Evolutionary conservation across 495 filamentous ascomycete species (phyloP).

Genomic region (Physcia stellaris): DNA sequence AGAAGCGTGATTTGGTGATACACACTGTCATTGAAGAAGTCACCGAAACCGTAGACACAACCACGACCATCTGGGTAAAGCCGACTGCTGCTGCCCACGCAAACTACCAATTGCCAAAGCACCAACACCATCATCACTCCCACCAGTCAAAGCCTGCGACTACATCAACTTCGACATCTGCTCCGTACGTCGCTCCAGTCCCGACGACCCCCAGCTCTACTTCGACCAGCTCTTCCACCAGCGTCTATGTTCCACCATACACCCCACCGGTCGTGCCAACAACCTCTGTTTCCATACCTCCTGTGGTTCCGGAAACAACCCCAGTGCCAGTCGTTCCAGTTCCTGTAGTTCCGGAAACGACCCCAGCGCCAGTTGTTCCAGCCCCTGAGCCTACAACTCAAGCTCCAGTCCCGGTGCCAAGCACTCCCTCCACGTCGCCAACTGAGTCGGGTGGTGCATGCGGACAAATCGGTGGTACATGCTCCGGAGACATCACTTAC

Average conservation of each 20-base stretch:
- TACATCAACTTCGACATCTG: conserved; percentile 5
- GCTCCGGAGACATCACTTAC: conserved; percentile 31
- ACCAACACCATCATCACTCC: conserved; percentile 3
- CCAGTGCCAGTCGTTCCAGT: conserved; percentile 4
- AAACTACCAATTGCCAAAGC: neutral
- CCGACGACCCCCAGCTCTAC: neutral
- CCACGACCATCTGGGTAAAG: conserved; percentile 24
- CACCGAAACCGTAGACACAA: conserved; percentile 21
- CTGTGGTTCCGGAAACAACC: conserved; percentile 1
- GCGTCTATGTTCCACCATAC: neutral
- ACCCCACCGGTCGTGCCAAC: neutral
- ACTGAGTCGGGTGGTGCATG: conserved; percentile 13
- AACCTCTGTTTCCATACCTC: neutral
- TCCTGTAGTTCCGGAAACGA: conserved; percentile 4
- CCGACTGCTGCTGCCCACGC: neutral
- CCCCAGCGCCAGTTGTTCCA: neutral
- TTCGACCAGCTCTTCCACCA: neutral
- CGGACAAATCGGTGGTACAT: conserved; percentile 18
- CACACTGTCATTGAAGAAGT: conserved; percentile 22
- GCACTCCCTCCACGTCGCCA: conserved; percentile 1
- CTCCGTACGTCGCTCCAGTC: conserved; percentile 8
- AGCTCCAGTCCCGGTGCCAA: conserved; percentile 2
- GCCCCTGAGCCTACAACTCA: neutral
- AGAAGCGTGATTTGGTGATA: conserved; percentile 23
- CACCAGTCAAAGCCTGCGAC: neutral